Base-by-base conservation (phyloP, 208 protist species). In the Crithidia brevicula region DNA sequence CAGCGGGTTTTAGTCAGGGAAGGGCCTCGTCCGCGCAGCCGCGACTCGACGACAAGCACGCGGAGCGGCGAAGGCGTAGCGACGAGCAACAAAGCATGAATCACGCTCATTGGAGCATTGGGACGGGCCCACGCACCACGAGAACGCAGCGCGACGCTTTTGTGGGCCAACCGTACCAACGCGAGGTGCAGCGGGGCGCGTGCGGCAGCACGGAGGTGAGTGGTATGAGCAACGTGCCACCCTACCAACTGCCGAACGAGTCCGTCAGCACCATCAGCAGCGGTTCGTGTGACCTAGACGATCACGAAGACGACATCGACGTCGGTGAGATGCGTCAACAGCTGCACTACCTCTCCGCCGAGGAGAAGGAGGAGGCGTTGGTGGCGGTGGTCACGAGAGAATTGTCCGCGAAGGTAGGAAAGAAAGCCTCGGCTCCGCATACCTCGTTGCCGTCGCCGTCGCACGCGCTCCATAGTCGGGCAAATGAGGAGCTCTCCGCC, bases 221-320 rank as follows among this genome's bases (percentile, higher is more conserved):
- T 42, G 69, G 69, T 10, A 75, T 75, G 69, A 75, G 69, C 20
- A 69, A 64, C 36, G 69, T 75, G 4, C 69, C 69, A 28, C 45
- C 53, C 13, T 75, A 75, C 42, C 69, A 68, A 20, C 42, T 50
- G n/a, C 53, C 45, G 2, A 69, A 75, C 15, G 70, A 77, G 36
- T 75, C 72, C 13, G 47, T 87, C 46, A 87, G 82, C 56, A 60
- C 74, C n/a, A 87, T 87, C 68, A 66, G 74, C 36, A 82, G 66
- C 34, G 74, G 63, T 36, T 79, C 78, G 31, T 67, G 53, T 27
- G 70, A 77, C 53, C 47, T 70, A 23, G 22, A 68, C 33, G 67
- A 79, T 53, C 46, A 56, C 20, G 73, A 84, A 28, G 73, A 69
- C 15, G 68, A 81, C 59, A 45, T 38, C 1, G 72, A 70, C 11